These are phyloP conservation scores for Scalesia atractyloides DNA, from an alignment of 129 eudicot species.

Conservation along the genomic window DNA sequence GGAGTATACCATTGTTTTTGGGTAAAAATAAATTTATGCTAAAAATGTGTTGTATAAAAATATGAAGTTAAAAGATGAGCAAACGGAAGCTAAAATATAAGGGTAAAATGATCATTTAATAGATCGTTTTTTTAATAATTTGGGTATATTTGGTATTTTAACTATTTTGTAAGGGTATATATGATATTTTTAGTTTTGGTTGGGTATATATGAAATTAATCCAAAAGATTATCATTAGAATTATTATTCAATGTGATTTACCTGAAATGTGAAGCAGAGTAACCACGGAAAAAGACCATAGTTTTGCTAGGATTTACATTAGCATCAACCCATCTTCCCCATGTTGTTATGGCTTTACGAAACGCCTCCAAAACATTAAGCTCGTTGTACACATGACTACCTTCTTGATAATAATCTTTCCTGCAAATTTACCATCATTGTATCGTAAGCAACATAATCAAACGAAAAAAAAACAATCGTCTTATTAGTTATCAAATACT, in stretches of 20 bases:
- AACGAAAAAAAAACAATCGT: background rate
- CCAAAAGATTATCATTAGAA: too few species aligned
- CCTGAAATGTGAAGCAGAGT: constrained; percentile 55
- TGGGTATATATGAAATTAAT: too few species aligned
- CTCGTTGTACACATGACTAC: constrained; percentile 52
- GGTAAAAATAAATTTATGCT: too few species aligned
- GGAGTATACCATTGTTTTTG: too few species aligned
- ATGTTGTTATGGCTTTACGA: constrained; percentile 50
- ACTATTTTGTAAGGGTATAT: too few species aligned
- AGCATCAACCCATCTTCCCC: constrained; percentile 49
- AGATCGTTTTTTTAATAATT: too few species aligned
- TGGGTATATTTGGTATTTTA: too few species aligned
- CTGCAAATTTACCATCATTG: constrained; percentile 30
- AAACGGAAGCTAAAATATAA: too few species aligned
- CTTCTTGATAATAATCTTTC: constrained; percentile 66
- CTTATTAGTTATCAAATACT: background rate
- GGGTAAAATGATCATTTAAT: too few species aligned
- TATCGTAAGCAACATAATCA: constrained; percentile 4
- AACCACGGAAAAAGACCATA: constrained; percentile 49
- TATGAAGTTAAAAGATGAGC: too few species aligned
- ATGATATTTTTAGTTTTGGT: too few species aligned
- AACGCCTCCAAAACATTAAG: constrained; percentile 52
- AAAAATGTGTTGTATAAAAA: too few species aligned
- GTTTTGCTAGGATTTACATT: constrained; percentile 40
- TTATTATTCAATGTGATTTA: background rate